A percentile compares a stretch with the other conserved stretches of the same genome.
Conservation (phyloP, 1,284 basidiomycete species). For the Veloporphyrellus conicus region DNA sequence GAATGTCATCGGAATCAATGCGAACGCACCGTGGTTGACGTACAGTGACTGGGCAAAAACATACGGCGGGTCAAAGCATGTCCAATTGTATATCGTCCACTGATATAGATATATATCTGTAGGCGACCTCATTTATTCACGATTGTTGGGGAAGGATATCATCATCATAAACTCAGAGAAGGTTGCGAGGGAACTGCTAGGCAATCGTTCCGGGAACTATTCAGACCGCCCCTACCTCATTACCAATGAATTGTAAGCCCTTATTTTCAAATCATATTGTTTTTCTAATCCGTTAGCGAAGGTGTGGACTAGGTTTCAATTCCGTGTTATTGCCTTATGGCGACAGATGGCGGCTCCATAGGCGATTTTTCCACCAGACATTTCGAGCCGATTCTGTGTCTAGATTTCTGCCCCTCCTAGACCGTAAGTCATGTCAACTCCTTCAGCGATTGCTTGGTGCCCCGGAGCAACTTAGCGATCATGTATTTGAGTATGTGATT, state of each 20-base stretch:
- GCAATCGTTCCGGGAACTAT: not conserved
- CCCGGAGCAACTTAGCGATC: constrained; percentile 4
- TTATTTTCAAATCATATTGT: not conserved
- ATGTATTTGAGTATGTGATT: constrained; percentile 13
- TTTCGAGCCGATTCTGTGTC: not conserved
- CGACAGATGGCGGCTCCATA: constrained; percentile 8
- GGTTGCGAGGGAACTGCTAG: not conserved
- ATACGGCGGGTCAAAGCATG: not conserved
- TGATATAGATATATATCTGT: too few relatives aligned
- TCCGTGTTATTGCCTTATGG: constrained; percentile 4
- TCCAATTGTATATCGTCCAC: not conserved
- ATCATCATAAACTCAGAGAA: not conserved
- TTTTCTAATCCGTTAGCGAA: not conserved
- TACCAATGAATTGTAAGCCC: not conserved
- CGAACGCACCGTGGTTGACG: too few relatives aligned
- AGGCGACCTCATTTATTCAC: not conserved
- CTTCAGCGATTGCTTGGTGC: constrained; percentile 4
- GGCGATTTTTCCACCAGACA: constrained; percentile 12
- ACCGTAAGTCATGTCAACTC: constrained; percentile 1
- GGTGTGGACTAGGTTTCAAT: constrained; percentile 5
- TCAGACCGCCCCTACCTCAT: not conserved
- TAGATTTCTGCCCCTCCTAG: not conserved
- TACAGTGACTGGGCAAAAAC: too few relatives aligned
- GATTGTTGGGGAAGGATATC: not conserved
- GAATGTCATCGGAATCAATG: too few relatives aligned